phyloP scores from a whole-genome alignment of 371 early-diverging fungal genomes.

The Circinella minor region DNA sequence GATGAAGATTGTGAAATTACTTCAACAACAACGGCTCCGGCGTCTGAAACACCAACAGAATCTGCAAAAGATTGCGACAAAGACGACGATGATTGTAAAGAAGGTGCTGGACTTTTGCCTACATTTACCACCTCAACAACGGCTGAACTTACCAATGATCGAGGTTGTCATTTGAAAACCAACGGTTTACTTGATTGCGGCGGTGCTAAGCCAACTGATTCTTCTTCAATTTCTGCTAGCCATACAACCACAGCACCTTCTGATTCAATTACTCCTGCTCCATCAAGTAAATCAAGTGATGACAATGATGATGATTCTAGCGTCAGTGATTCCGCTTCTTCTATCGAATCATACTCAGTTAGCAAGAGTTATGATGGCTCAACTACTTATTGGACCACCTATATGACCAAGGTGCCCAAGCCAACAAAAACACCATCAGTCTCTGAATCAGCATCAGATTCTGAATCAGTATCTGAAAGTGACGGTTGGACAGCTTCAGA shows the following conservation, averaged over 20 bases:
- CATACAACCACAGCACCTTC: background rate
- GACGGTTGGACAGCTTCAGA: slow-evolving; percentile 8
- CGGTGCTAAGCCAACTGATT: slow-evolving; percentile 1
- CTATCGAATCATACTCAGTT: background rate
- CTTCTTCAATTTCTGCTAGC: background rate
- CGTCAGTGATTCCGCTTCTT: too few relatives aligned
- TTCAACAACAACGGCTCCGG: background rate
- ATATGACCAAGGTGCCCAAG: slow-evolving; percentile 1
- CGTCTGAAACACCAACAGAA: background rate
- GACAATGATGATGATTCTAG: background rate
- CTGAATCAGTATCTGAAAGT: background rate
- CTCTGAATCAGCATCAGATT: background rate
- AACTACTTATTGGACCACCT: slow-evolving; percentile 1
- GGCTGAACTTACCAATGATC: slow-evolving; percentile 2
- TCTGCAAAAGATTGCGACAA: slow-evolving; percentile 11
- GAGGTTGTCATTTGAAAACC: slow-evolving; percentile 1
- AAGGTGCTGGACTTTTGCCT: background rate
- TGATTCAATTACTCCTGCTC: background rate
- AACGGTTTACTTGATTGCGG: slow-evolving; percentile 10
- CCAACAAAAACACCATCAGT: background rate
- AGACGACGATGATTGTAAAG: slow-evolving; percentile 11
- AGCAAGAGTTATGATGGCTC: slow-evolving; percentile 12
- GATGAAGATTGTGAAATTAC: background rate
- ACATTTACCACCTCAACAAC: slow-evolving; percentile 6
- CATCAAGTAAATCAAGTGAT: background rate